These are phyloP conservation scores for Rhododendron mucronatum DNA, from an alignment of 148 eudicot genomes.

Conservation along the genomic window DNA sequence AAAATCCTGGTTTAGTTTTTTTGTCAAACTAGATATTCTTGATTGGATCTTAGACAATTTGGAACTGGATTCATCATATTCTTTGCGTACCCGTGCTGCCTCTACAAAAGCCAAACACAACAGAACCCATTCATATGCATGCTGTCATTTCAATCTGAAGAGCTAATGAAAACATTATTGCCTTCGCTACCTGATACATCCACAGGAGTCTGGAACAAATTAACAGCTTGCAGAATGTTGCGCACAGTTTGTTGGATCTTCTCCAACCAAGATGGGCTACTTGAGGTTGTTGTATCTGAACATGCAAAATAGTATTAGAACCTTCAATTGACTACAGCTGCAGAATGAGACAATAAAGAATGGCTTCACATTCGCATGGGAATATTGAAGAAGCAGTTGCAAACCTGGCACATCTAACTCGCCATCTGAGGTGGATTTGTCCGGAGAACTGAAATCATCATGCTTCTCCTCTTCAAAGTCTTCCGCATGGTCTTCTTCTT, in stretches of 20 bases:
- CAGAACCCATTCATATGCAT: neutral
- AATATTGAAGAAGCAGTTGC: neutral
- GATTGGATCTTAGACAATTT: conserved; percentile 89
- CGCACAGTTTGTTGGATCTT: conserved; percentile 79
- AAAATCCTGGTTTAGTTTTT: conserved; percentile 78
- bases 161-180: conserved; percentile 1
- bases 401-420: conserved; percentile 59
- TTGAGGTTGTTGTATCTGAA: conserved; percentile 42
- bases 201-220: conserved; percentile 75
- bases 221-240: conserved; percentile 65
- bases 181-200: conserved; percentile 59
- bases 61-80: conserved; percentile 73
- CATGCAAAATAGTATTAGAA: conserved; percentile 8
- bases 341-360: neutral
- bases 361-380: neutral
- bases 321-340: neutral
- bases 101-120: conserved; percentile 44
- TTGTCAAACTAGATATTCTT: conserved; percentile 76
- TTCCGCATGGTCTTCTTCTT: conserved; percentile 32
- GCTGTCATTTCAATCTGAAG: neutral
- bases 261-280: conserved; percentile 81
- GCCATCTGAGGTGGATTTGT: conserved; percentile 66
- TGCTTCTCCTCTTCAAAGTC: conserved; percentile 52
- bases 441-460: conserved; percentile 45
- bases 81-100: conserved; percentile 88